Conservation (phyloP, 495 filamentous ascomycete genomes). For the Rhypophila decipiens region DNA sequence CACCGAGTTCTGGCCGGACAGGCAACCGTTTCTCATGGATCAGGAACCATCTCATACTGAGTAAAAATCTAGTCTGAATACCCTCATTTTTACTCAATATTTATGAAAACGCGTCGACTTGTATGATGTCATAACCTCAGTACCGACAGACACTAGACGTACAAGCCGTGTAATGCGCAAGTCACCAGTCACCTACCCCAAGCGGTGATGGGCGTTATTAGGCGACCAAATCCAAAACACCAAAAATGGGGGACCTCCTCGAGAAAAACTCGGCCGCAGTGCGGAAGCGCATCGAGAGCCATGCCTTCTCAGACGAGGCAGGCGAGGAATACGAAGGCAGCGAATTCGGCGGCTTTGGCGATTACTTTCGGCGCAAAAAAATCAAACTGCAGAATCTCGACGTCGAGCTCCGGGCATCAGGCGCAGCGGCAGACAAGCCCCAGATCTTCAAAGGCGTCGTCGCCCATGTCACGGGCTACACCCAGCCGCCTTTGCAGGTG, state of each 20-base stretch:
- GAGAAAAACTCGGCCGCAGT: constrained; percentile 69
- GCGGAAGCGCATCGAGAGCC: constrained; percentile 78
- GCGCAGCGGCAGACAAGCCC: constrained; percentile 59
- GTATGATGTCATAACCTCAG: too few relatives aligned
- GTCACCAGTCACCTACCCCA: too few relatives aligned
- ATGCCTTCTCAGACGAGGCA: constrained; percentile 54
- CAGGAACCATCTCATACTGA: too few relatives aligned
- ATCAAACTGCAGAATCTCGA: constrained; percentile 93
- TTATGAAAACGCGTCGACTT: too few relatives aligned
- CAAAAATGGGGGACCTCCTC: constrained; percentile 69
- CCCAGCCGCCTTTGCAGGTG: constrained; percentile 82
- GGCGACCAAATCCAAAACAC: too few relatives aligned
- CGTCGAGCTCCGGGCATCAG: constrained; percentile 64
- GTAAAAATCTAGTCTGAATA: too few relatives aligned
- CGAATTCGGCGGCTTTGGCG: constrained; percentile 77
- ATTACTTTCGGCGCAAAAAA: constrained; percentile 92
- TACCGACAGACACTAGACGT: too few relatives aligned
- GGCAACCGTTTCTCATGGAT: too few relatives aligned
- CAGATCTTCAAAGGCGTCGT: constrained; percentile 85
- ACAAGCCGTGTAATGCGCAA: too few relatives aligned
- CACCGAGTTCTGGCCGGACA: too few relatives aligned
- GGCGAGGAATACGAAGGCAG: constrained; percentile 90
- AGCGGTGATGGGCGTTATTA: too few relatives aligned
- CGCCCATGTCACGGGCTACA: constrained; percentile 88
- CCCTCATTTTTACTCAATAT: too few relatives aligned